Conservation (phyloP, 2,329 filamentous ascomycete species). For the Ophiostoma tasmaniense region DNA sequence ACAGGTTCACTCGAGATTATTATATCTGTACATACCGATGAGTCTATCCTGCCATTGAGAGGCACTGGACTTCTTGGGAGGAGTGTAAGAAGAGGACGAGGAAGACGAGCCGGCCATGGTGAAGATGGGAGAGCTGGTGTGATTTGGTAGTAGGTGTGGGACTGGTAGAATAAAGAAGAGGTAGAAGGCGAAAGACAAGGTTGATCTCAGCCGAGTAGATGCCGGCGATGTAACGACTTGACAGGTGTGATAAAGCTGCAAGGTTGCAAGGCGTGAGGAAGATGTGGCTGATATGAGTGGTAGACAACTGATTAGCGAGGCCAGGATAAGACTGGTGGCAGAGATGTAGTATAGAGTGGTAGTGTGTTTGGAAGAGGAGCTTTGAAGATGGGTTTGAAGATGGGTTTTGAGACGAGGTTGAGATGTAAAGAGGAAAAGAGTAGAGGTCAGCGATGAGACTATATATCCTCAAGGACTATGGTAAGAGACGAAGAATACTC, state of each 20-base stretch:
- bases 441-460: slow-evolving; percentile 15
- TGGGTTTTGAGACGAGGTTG: not conserved
- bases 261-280: not conserved
- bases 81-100: slow-evolving; percentile 9
- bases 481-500: slow-evolving; percentile 6
- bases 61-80: slow-evolving; percentile 13
- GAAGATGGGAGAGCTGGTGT: not conserved
- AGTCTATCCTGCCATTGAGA: slow-evolving; percentile 29
- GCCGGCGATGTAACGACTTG: not conserved
- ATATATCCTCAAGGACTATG: slow-evolving; percentile 11
- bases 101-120: slow-evolving; percentile 17
- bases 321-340: too few species aligned
- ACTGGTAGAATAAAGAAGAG: not conserved
- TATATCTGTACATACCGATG: slow-evolving; percentile 21
- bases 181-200: not conserved
- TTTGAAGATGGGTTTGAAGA: not conserved
- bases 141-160: not conserved
- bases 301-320: not conserved
- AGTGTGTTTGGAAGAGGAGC: too few species aligned
- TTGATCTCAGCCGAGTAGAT: not conserved
- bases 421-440: not conserved
- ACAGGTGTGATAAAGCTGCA: not conserved
- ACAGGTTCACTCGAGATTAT: not conserved
- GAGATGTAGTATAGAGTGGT: too few species aligned
- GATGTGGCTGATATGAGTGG: not conserved